Evolutionary conservation across 2,329 filamentous ascomycete genomes (phyloP).

Genomic region (Penicillium sp.): DNA sequence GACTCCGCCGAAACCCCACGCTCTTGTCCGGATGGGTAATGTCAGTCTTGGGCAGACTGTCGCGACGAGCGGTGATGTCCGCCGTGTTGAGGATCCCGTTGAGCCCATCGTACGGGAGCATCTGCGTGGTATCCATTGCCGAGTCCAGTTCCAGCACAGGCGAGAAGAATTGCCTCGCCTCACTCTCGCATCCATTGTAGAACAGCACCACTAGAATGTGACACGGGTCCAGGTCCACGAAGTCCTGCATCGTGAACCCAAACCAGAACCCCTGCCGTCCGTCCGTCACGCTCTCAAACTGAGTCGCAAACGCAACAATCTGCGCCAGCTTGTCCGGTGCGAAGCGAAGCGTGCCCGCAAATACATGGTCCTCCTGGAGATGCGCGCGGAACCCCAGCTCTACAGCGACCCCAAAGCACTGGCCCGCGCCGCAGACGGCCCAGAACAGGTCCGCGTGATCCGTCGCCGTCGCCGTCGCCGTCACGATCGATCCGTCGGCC

Average conservation of each 20-base stretch:
- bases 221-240: neutral
- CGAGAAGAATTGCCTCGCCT: slow-evolving; percentile 9
- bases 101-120: slow-evolving; percentile 19
- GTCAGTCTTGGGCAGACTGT: neutral
- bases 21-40: slow-evolving; percentile 1
- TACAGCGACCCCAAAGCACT: slow-evolving; percentile 49
- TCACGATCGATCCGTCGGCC: slow-evolving; percentile 41
- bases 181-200: slow-evolving; percentile 15
- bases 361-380: slow-evolving; percentile 38
- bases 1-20: slow-evolving; percentile 8
- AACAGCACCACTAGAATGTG: slow-evolving; percentile 16
- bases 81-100: slow-evolving; percentile 10
- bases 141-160: slow-evolving; percentile 7
- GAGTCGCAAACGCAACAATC: slow-evolving; percentile 23
- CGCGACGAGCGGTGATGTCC: neutral
- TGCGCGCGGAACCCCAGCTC: slow-evolving; percentile 47
- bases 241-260: slow-evolving; percentile 2
- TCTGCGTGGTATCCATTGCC: neutral
- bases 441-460: slow-evolving; percentile 56
- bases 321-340: slow-evolving; percentile 27
- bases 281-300: slow-evolving; percentile 10
- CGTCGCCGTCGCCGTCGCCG: slow-evolving; percentile 42
- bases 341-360: slow-evolving; percentile 36
- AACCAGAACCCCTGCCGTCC: slow-evolving; percentile 18
- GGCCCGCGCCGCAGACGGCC: slow-evolving; percentile 50